phyloP scores from a whole-genome alignment of 2,329 filamentous ascomycete species.

The Xylaria sp. region DNA sequence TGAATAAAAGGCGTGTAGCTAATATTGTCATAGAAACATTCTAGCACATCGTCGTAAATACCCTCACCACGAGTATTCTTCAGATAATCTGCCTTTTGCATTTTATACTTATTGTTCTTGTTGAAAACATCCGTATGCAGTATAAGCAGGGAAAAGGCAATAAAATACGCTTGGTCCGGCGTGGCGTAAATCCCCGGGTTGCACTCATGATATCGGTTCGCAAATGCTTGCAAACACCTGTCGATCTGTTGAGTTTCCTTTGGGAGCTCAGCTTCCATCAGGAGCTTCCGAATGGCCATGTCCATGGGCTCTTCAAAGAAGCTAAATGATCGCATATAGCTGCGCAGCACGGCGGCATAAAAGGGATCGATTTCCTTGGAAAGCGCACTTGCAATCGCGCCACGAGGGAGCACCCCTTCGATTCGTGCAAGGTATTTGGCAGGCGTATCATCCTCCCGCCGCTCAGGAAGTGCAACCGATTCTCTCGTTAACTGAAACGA shows the following conservation, averaged over 20 bases:
- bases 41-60: conserved; percentile 91
- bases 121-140: conserved; percentile 99
- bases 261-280: conserved; percentile 96
- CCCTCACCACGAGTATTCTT: conserved; percentile 94
- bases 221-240: conserved; percentile 90
- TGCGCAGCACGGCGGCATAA: conserved; percentile 82
- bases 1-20: conserved; percentile 98
- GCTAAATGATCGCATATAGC: conserved; percentile 93
- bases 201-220: conserved; percentile 96
- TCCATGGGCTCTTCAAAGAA: conserved; percentile 98
- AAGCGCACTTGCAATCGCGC: conserved; percentile 83
- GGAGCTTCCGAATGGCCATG: conserved; percentile 93
- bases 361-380: conserved; percentile 90
- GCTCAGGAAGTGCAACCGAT: conserved; percentile 75
- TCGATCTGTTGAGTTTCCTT: conserved; percentile 99
- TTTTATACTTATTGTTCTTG: conserved; percentile 99
- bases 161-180: conserved; percentile 96
- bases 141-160: conserved; percentile 95
- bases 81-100: conserved; percentile 94
- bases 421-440: conserved; percentile 87
- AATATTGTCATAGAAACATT: conserved; percentile 98
- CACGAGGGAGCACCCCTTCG: conserved; percentile 81
- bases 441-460: conserved; percentile 87
- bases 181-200: conserved; percentile 94
- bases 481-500: conserved; percentile 82